Conservation (phyloP, 2,329 filamentous ascomycete genomes). For the Alternaria brassicicola region DNA sequence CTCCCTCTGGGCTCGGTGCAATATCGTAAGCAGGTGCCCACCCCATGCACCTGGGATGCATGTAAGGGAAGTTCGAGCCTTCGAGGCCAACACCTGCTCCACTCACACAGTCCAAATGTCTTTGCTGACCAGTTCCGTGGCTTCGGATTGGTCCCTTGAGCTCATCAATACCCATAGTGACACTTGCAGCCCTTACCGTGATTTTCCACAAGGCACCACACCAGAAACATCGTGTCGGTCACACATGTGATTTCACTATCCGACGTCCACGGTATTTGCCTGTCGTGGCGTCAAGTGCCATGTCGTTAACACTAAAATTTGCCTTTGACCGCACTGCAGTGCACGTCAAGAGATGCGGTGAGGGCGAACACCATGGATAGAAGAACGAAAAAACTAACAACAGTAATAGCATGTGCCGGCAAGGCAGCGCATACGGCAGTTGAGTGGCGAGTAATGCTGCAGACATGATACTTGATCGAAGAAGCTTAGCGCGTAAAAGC, state of each 20-base stretch:
- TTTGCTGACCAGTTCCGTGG: constrained; percentile 13
- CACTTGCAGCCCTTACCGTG: constrained; percentile 6
- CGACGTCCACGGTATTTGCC: constrained; percentile 1
- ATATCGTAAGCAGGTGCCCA: constrained; percentile 29
- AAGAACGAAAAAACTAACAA: neutral
- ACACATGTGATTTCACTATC: constrained; percentile 6
- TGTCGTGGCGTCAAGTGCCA: constrained; percentile 8
- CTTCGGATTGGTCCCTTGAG: constrained; percentile 2
- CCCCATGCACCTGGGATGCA: constrained; percentile 12
- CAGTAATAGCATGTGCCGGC: constrained; percentile 3
- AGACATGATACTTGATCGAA: neutral
- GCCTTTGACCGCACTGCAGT: neutral
- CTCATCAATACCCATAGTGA: constrained; percentile 2
- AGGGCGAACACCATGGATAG: neutral
- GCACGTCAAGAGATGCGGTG: constrained; percentile 9
- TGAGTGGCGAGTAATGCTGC: constrained; percentile 2
- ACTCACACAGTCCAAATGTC: constrained; percentile 19
- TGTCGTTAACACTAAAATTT: neutral
- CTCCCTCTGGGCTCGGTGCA: constrained; percentile 21
- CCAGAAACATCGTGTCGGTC: constrained; percentile 4
- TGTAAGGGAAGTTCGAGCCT: constrained; percentile 20
- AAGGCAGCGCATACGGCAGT: neutral
- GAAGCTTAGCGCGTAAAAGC: neutral
- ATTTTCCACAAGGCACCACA: constrained; percentile 11
- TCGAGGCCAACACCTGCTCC: constrained; percentile 19